Percentiles rank a stretch among this genome's conserved stretches.
Evolutionary conservation across 495 filamentous ascomycete species (phyloP).

Genomic region (Glarea lozoyensis): DNA sequence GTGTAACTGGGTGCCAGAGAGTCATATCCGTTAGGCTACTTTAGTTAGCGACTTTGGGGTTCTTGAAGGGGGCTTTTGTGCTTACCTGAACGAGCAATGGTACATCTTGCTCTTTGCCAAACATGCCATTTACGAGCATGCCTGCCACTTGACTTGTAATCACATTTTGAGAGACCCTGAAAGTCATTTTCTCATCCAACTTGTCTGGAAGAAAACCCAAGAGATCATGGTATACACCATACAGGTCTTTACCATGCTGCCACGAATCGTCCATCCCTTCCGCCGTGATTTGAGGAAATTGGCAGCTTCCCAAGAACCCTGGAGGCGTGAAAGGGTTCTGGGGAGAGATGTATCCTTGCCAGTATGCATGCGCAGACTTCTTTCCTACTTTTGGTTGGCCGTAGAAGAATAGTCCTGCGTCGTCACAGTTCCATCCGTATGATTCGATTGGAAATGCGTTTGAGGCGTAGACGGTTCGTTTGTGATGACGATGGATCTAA

Average conservation of each 20-base stretch:
- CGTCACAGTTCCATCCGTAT: conserved; percentile 55
- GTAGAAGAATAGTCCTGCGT: conserved; percentile 53
- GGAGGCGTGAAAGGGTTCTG: conserved; percentile 49
- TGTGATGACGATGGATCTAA: conserved; percentile 65
- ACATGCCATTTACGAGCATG: conserved; percentile 55
- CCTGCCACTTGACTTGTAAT: conserved; percentile 65
- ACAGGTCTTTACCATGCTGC: conserved; percentile 57
- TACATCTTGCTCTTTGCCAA: conserved; percentile 25
- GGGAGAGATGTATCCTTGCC: conserved; percentile 43
- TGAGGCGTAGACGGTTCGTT: conserved; percentile 59
- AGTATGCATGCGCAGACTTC: conserved; percentile 35
- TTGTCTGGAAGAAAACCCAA: conserved; percentile 47
- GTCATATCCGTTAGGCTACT: conserved; percentile 39
- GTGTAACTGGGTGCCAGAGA: conserved; percentile 55
- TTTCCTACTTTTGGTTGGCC: conserved; percentile 34
- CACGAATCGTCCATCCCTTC: conserved; percentile 55
- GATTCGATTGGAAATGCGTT: conserved; percentile 60
- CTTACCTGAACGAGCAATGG: conserved; percentile 38
- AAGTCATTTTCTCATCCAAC: conserved; percentile 34
- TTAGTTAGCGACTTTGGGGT: not conserved
- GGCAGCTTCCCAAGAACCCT: conserved; percentile 55
- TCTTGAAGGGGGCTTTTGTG: not conserved
- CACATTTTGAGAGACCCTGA: conserved; percentile 59
- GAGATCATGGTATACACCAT: conserved; percentile 51
- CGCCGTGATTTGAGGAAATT: conserved; percentile 63